Conservation (phyloP, 75 land plant species). For the Sequoiadendron giganteum region DNA sequence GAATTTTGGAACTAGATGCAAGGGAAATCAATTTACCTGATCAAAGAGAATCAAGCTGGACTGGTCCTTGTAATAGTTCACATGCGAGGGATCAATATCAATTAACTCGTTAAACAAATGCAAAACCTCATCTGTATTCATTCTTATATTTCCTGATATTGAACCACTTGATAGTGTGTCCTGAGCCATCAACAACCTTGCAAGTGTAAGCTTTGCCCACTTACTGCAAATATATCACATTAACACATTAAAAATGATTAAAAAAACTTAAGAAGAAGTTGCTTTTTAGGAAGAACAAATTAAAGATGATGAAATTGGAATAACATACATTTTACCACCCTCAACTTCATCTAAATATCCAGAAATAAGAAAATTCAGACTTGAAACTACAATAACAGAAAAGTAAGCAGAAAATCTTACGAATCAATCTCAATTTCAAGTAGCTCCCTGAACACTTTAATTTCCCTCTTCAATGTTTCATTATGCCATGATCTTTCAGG, state of each 20-base stretch:
- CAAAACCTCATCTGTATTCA: conserved; percentile 56
- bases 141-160: conserved; percentile 9
- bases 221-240: conserved; percentile 54
- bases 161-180: conserved; percentile 23
- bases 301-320: neutral
- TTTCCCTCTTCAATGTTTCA: conserved; percentile 56
- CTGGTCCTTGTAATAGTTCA: conserved; percentile 61
- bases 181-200: conserved; percentile 69
- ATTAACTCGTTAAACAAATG: conserved; percentile 48
- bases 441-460: conserved; percentile 58
- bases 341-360: neutral
- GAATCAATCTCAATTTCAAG: conserved; percentile 60
- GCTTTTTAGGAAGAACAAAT: neutral
- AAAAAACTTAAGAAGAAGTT: neutral
- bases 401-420: conserved; percentile 29
- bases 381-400: conserved; percentile 5
- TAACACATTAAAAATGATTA: neutral
- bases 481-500: conserved; percentile 34
- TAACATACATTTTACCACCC: neutral
- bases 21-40: conserved; percentile 44
- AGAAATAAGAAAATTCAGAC: neutral
- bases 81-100: conserved; percentile 66
- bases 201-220: conserved; percentile 82
- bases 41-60: conserved; percentile 53
- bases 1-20: neutral